phyloP scores from a whole-genome alignment of 192 early-diverging fungal genomes.

The Rhizophagus clarus region DNA sequence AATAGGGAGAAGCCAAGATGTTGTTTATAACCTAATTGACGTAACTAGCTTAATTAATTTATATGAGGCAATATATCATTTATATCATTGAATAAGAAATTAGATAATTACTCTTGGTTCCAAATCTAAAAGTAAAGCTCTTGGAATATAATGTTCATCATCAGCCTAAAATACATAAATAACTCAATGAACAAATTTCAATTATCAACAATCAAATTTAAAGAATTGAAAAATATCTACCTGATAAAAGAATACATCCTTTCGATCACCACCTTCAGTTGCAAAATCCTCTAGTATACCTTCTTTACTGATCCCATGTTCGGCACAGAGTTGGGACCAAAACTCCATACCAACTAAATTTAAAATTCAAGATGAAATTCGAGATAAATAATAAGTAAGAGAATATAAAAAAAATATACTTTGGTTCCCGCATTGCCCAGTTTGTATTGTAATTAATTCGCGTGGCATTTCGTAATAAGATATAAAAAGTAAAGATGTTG shows the following conservation, averaged over 20 bases:
- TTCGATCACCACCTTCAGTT: conserved; percentile 85
- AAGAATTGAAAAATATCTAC: conserved; percentile 39
- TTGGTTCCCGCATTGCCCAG: conserved; percentile 98
- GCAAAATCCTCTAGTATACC: conserved; percentile 93
- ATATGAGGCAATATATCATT: neutral
- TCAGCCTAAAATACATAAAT: conserved; percentile 68
- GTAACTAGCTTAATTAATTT: neutral
- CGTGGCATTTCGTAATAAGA: conserved; percentile 61
- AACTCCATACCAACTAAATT: conserved; percentile 89
- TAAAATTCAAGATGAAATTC: neutral
- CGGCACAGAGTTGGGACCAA: conserved; percentile 89
- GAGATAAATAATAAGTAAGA: too few species aligned
- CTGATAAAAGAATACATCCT: conserved; percentile 99
- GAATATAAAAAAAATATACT: conserved; percentile 58
- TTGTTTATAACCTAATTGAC: conserved; percentile 80
- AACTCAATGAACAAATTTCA: neutral
- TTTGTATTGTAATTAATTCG: conserved; percentile 96
- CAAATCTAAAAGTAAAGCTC: conserved; percentile 88
- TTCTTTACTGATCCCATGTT: conserved; percentile 95
- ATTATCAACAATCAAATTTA: neutral
- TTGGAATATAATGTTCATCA: conserved; percentile 97
- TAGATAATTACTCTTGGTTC: conserved; percentile 77
- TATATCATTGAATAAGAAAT: too few species aligned
- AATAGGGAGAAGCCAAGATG: conserved; percentile 82
- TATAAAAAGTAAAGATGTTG: too few species aligned